Percentiles rank a stretch among this genome's conserved stretches.
Conservation (phyloP, 2,329 filamentous ascomycete genomes). For the Fusarium longipes region DNA sequence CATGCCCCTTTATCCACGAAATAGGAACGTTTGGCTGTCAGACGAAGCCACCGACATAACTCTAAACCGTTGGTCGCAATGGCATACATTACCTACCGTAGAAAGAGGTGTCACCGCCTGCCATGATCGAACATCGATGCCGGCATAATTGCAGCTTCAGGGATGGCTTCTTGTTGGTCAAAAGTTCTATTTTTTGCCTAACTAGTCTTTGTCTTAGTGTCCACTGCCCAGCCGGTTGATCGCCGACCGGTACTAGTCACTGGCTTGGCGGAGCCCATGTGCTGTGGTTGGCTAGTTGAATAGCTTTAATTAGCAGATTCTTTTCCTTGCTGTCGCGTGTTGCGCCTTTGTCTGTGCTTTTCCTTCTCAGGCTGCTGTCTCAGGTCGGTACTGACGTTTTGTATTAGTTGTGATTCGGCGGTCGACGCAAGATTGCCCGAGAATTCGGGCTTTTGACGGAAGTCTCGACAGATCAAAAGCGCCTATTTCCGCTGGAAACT, state of each 20-base stretch:
- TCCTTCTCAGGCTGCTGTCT: neutral
- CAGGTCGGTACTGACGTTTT: neutral
- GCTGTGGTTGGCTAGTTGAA: constrained; percentile 29
- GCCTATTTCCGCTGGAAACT: constrained; percentile 1
- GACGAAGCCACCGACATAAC: constrained; percentile 30
- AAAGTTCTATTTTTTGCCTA: constrained; percentile 12
- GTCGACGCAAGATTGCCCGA: neutral
- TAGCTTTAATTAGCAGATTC: constrained; percentile 17
- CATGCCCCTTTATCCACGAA: constrained; percentile 4
- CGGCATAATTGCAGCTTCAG: constrained; percentile 11
- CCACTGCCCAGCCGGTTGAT: constrained; percentile 18
- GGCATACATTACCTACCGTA: too few relatives aligned
- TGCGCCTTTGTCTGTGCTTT: constrained; percentile 4
- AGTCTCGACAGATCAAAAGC: constrained; percentile 1
- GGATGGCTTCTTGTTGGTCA: constrained; percentile 16
- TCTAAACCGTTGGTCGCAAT: constrained; percentile 27
- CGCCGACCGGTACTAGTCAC: constrained; percentile 1
- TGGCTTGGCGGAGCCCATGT: constrained; percentile 4
- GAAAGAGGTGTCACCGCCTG: neutral
- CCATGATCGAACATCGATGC: neutral
- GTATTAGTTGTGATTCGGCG: neutral
- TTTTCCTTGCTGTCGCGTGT: constrained; percentile 25
- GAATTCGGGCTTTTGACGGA: neutral
- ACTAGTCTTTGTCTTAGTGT: constrained; percentile 8
- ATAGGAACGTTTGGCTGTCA: constrained; percentile 27